These are phyloP conservation scores for Phytophthora megakarya DNA, from an alignment of 352 stramenopile species.

Conservation along the genomic window DNA sequence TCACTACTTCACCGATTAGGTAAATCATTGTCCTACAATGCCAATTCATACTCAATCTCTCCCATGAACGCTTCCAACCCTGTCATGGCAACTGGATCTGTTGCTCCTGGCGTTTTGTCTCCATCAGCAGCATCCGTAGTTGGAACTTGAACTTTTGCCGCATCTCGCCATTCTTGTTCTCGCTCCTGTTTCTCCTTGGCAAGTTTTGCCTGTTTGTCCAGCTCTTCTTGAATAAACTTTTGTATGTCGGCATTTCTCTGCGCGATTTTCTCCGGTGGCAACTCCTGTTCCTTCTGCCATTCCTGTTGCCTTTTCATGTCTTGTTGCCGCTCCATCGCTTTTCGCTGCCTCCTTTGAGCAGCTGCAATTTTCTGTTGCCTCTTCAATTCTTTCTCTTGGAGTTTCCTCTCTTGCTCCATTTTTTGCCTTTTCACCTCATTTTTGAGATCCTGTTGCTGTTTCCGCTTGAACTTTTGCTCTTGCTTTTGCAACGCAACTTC, in stretches of 20 bases:
- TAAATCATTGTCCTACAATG: too few species aligned
- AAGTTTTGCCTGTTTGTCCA: slow-evolving; percentile 27
- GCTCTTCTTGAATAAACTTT: slow-evolving; percentile 29
- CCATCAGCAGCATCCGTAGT: neutral
- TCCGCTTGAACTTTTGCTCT: slow-evolving; percentile 14
- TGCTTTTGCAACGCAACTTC: neutral
- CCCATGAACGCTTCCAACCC: neutral
- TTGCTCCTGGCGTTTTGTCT: neutral
- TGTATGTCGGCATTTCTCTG: slow-evolving; percentile 28
- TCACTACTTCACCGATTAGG: too few species aligned
- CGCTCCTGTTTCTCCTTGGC: slow-evolving; percentile 17
- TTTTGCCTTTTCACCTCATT: slow-evolving; percentile 3
- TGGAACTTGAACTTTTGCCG: neutral
- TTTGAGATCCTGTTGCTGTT: slow-evolving; percentile 4
- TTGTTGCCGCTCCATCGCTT: neutral
- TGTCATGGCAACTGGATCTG: neutral
- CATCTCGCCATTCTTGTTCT: slow-evolving; percentile 6
- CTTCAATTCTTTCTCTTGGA: neutral
- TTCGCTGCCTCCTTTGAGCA: neutral
- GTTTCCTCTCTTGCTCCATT: neutral
- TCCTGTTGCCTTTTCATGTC: slow-evolving; percentile 4
- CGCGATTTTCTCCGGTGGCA: slow-evolving; percentile 16
- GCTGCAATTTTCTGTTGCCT: slow-evolving; percentile 2
- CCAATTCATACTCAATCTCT: slow-evolving; percentile 16
- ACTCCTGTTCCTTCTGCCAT: slow-evolving; percentile 10